Percentiles rank a stretch among this genome's conserved stretches.
Evolutionary conservation across 2,329 filamentous ascomycete genomes (phyloP).

Genomic region (Claviceps capensis): DNA sequence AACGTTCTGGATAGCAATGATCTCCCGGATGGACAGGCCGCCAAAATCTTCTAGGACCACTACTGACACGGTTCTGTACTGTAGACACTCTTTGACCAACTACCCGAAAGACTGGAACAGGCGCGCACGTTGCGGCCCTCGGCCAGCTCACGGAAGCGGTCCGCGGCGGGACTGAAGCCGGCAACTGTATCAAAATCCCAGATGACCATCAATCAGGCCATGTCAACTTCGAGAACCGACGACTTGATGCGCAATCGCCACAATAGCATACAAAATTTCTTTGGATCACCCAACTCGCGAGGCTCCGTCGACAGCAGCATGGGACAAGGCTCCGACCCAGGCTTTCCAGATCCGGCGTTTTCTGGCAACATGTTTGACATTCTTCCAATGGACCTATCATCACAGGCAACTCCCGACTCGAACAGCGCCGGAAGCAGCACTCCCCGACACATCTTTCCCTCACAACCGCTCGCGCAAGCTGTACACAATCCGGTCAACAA

Average conservation of each 20-base stretch:
- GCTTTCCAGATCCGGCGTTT: constrained; percentile 24
- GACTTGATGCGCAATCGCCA: constrained; percentile 20
- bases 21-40: no score
- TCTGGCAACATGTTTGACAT: constrained; percentile 29
- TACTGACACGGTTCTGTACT: constrained; percentile 4
- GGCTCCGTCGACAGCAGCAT: constrained; percentile 22
- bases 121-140: constrained; percentile 20
- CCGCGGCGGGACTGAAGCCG: constrained; percentile 30
- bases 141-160: constrained; percentile 39
- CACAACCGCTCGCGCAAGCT: constrained; percentile 18
- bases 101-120: constrained; percentile 59
- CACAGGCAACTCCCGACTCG: constrained; percentile 29
- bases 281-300: constrained; percentile 12
- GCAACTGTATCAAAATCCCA: constrained; percentile 19
- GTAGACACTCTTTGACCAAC: constrained; percentile 68
- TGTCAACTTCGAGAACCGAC: constrained; percentile 20
- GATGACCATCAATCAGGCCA: constrained; percentile 16
- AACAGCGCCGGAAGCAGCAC: constrained; percentile 28
- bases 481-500: constrained; percentile 44
- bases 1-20: background rate
- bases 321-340: constrained; percentile 15
- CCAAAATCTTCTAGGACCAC: background rate
- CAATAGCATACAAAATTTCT: constrained; percentile 11
- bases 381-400: constrained; percentile 30
- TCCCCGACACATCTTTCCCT: constrained; percentile 19